Base-by-base conservation (phyloP, 2,329 filamentous ascomycete genomes). In the Trichophyton verrucosum region DNA sequence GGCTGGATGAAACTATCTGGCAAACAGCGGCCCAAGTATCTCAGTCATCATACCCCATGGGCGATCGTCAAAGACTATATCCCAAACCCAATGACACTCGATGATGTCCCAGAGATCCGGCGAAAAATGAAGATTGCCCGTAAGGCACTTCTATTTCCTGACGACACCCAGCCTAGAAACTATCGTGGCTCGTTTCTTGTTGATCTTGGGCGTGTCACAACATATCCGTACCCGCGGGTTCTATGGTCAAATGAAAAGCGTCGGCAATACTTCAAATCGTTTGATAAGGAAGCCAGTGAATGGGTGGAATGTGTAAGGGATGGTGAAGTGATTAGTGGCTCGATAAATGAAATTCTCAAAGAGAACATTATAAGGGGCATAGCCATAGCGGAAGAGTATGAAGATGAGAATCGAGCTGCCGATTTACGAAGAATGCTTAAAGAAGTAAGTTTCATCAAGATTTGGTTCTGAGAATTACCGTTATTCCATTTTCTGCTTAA, bases 11-110 rank as follows among this genome's bases (percentile, higher is more conserved):
- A 60, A 56, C 61, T 64, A 8, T 58, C 44, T 46, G 57, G 62
- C 51, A 30, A 58, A 2, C 62, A 64, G 22, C 44, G 59, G 11
- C 51, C 38, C 27, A 17, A 15, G 30, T 40, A 59, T 44, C 22
- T 27, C 15, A 57, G 5, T 3, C 13, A 11, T 17, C 57, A 58
- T 49, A 36, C 56, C 5, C 61, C 57, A 36, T 62, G 63, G 61
- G 61, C 63, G 3, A 62, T 64, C 44, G 55, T 64, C 40, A 63
- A 64, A n/a, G 61, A 61, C n/a, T 60, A 63, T 27, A 61, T 62
- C 22, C 57, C 49, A 4, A 38, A 61, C 1, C 27, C 44, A 22
- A 15, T 62, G 13, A 30, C 60, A 17, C 20, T 63, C n/a, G 30
- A 22, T 8, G 60, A 64, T 62, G 56, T 62, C 13, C 63, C 61